Evolutionary conservation across 495 filamentous ascomycete genomes (phyloP), one percentile per base, ranked within the genome.

Genomic region (Trichoderma asperelloides): DNA sequence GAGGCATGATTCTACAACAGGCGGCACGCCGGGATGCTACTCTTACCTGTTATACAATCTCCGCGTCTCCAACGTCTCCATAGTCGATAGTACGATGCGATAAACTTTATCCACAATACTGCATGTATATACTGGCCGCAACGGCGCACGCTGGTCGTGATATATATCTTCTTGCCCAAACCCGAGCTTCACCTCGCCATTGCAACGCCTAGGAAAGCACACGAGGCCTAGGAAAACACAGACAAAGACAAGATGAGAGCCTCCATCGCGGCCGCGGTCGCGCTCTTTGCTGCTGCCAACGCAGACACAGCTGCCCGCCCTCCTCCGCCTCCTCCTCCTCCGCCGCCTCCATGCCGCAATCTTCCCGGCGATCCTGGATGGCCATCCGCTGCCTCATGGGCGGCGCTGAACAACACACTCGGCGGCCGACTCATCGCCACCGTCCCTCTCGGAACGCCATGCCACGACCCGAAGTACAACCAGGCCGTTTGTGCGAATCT

Each of bases 401-500:
- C 45, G 16, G 18, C 23, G 1, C 68, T 77, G 18, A 77, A 77
- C 68, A n/a, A 37, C 9, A 73, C 71, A 4, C 23, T 74, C 23
- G 62, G 67, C 3, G 72, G 73, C 23, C 65, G 66, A 25, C 67
- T 76, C 0, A 73, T 75, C 27, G 70, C 71, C 1, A 78, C 75
- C 0, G 66, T 73, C 3, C 80, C 80, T 2, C 25, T 80, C 15
- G 81, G 66, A 3, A 65, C 65, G 3, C 66, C 71, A 1, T 84
- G 81, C 69, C 78, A 83, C 67, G 74, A 68, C 11, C 69, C 69
- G 0, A 55, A 64, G 23, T 79, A 76, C 68, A 65, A 81, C 68
- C 70, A 45, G 2, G 21, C 39, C 0, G 55, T 30, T 13, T 73
- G 72, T 64, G 63, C 64, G 15, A 45, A 62, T 2, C 2, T 63